Evolutionary conservation across 2,329 filamentous ascomycete genomes (phyloP).

Genomic region (Penicillium sp.): DNA sequence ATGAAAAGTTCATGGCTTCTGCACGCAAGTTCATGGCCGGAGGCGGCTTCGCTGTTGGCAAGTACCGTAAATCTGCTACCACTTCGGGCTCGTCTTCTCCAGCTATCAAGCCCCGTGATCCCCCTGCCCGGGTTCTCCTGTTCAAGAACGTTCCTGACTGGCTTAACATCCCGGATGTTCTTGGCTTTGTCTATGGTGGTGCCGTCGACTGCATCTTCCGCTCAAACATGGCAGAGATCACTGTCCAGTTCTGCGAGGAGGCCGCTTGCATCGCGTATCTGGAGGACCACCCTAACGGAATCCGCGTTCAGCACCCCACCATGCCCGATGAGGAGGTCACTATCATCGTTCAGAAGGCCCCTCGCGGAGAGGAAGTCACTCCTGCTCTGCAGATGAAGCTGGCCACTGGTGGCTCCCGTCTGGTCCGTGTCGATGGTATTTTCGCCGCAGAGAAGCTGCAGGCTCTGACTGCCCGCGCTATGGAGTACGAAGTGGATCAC

Average conservation of each 20-base stretch:
- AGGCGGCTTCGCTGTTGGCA: background rate
- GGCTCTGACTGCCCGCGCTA: background rate
- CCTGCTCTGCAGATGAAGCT: conserved; percentile 42
- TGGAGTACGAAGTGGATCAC: conserved; percentile 7
- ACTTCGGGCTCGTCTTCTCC: background rate
- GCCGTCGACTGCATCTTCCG: conserved; percentile 37
- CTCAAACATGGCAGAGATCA: conserved; percentile 26
- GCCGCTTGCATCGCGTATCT: conserved; percentile 39
- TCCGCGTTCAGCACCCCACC: conserved; percentile 42
- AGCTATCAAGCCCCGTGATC: background rate
- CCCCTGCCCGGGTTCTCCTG: conserved; percentile 32
- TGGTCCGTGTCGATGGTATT: background rate
- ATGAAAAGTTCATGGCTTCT: conserved; percentile 1
- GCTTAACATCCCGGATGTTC: conserved; percentile 32
- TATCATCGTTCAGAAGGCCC: background rate
- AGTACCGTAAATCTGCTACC: background rate
- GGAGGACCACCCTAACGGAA: conserved; percentile 39
- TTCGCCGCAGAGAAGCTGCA: background rate
- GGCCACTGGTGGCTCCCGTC: background rate
- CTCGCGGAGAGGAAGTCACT: conserved; percentile 31
- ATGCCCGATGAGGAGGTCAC: conserved; percentile 32
- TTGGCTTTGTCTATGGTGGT: conserved; percentile 43
- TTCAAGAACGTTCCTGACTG: conserved; percentile 41
- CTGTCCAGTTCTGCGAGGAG: conserved; percentile 39
- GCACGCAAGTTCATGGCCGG: background rate